Conservation (phyloP, 495 filamentous ascomycete species). For the Friedmanniomyces simplex region DNA sequence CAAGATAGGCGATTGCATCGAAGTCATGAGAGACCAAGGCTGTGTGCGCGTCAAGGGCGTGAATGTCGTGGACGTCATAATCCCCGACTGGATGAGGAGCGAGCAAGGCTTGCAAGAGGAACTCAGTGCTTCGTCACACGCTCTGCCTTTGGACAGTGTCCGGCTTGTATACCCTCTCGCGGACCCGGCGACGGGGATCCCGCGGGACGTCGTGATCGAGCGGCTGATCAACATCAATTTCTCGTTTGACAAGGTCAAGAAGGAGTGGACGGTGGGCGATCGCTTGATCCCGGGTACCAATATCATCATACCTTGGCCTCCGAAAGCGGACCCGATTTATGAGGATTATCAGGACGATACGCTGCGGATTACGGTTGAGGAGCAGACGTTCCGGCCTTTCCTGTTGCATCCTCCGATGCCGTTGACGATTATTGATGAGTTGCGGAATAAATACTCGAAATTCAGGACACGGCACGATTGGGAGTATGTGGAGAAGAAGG, state of each 20-base stretch:
- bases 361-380: constrained; percentile 61
- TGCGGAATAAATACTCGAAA: constrained; percentile 71
- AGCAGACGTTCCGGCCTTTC: constrained; percentile 62
- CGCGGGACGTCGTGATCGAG: constrained; percentile 63
- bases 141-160: constrained; percentile 56
- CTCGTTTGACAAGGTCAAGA: constrained; percentile 34
- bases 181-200: constrained; percentile 50
- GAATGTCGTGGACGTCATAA: constrained; percentile 56
- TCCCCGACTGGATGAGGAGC: constrained; percentile 45
- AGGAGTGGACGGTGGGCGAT: constrained; percentile 31
- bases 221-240: constrained; percentile 43
- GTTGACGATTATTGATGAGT: constrained; percentile 66
- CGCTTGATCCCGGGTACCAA: constrained; percentile 50
- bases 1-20: constrained; percentile 58
- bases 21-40: constrained; percentile 47
- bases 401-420: constrained; percentile 72
- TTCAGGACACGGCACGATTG: constrained; percentile 74
- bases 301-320: constrained; percentile 65
- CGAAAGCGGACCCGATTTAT: constrained; percentile 34
- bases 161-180: constrained; percentile 68
- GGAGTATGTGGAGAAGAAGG: constrained; percentile 52
- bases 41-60: constrained; percentile 52
- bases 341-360: constrained; percentile 59
- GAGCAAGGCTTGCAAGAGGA: background rate
- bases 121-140: constrained; percentile 34